These are phyloP conservation scores for Alternaria ventricosa DNA, from an alignment of 2,329 filamentous ascomycete genomes.

Conservation along the genomic window DNA sequence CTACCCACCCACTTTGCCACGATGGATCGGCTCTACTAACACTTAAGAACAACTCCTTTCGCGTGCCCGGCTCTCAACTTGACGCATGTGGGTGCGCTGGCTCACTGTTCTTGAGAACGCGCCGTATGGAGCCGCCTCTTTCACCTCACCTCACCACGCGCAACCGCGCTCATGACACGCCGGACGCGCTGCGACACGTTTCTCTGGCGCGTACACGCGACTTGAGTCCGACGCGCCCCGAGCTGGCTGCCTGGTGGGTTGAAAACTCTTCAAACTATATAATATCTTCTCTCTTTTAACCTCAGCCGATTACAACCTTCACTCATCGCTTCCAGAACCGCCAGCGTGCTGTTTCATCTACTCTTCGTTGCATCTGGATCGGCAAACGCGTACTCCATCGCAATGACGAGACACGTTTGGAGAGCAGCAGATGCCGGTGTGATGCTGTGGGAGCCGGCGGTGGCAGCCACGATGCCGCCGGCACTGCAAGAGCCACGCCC, in stretches of 20 bases:
- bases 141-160: slow-evolving; percentile 3
- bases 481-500: too few species aligned
- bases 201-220: not conserved
- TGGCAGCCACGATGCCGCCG: not conserved
- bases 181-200: not conserved
- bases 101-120: not conserved
- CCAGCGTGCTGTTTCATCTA: not conserved
- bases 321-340: not conserved
- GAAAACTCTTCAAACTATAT: not conserved
- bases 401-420: not conserved
- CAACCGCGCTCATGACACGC: not conserved
- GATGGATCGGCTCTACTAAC: rapidly evolving
- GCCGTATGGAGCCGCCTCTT: not conserved
- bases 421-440: not conserved
- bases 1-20: not conserved
- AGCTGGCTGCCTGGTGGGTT: not conserved
- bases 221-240: not conserved
- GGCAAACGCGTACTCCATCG: not conserved
- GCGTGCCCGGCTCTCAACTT: rapidly evolving
- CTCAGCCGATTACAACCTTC: not conserved
- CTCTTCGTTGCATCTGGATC: too few species aligned
- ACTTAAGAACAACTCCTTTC: too few species aligned
- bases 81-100: not conserved
- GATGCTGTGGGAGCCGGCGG: slow-evolving; percentile 1
- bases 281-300: not conserved